These are phyloP conservation scores for Pinus taeda DNA, from an alignment of 75 land plant genomes.

Conservation along the genomic window DNA sequence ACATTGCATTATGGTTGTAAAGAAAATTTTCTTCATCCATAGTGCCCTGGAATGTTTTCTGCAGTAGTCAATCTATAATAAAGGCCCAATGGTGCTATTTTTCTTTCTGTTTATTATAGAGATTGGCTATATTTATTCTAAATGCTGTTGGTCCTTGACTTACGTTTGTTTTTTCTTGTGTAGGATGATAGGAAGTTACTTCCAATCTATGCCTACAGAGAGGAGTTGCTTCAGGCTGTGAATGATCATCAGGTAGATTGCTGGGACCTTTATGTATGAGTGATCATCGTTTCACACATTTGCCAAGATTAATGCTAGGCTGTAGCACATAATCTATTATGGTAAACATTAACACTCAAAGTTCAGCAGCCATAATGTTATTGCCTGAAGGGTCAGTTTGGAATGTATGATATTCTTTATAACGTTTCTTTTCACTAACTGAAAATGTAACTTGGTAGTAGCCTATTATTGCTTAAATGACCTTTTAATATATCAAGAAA, in stretches of 20 bases:
- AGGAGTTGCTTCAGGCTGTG: constrained; percentile 76
- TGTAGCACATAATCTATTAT: not conserved
- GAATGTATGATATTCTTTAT: not conserved
- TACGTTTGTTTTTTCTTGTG: constrained; percentile 10
- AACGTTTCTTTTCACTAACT: not conserved
- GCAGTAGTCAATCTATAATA: not conserved
- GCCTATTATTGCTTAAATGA: not conserved
- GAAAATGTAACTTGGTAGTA: not conserved
- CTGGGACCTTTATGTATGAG: not conserved
- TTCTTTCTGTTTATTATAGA: not conserved
- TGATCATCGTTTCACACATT: not conserved
- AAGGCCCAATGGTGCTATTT: not conserved
- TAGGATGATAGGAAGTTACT: constrained; percentile 87
- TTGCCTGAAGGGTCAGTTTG: not conserved
- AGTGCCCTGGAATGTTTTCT: not conserved
- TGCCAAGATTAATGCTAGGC: not conserved
- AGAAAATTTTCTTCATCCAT: too few relatives aligned
- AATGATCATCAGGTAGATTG: constrained; percentile 73
- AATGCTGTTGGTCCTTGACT: not conserved
- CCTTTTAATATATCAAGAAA: too few relatives aligned
- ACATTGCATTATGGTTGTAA: too few relatives aligned
- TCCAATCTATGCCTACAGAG: constrained; percentile 84
- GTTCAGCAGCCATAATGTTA: not conserved
- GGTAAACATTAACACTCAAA: not conserved
- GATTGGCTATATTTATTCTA: not conserved